phyloP scores from a whole-genome alignment of 2,329 filamentous ascomycete genomes.

The Purpureocillium lavendulum region DNA sequence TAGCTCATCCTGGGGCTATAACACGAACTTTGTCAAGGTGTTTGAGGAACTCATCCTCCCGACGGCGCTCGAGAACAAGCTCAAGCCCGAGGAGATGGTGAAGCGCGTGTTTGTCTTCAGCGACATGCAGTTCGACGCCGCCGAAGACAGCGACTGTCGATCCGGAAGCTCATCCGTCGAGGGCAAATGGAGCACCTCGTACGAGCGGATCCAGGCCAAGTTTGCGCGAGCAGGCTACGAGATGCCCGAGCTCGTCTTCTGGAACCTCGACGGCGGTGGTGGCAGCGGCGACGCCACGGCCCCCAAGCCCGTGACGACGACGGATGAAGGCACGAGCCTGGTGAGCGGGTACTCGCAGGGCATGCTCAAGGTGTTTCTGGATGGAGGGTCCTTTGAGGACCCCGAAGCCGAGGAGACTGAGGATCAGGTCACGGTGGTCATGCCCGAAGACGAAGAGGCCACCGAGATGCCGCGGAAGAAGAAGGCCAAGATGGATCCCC shows the following conservation, averaged over 20 bases:
- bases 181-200: constrained; percentile 33
- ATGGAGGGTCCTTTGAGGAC: constrained; percentile 36
- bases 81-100: constrained; percentile 49
- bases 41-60: constrained; percentile 47
- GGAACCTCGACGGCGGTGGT: constrained; percentile 38
- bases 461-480: constrained; percentile 23
- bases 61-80: constrained; percentile 38
- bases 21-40: constrained; percentile 45
- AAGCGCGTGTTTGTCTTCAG: constrained; percentile 53
- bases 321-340: constrained; percentile 35
- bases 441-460: constrained; percentile 16
- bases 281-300: constrained; percentile 19
- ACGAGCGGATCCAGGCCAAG: constrained; percentile 36
- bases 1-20: constrained; percentile 26
- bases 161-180: no score
- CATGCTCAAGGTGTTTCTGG: constrained; percentile 49
- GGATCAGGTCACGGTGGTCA: constrained; percentile 23
- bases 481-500: constrained; percentile 33
- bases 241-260: constrained; percentile 51
- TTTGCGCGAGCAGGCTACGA: constrained; percentile 44
- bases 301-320: constrained; percentile 40
- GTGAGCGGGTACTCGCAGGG: constrained; percentile 50
- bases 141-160: neutral
- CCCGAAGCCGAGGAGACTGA: constrained; percentile 24
- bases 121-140: constrained; percentile 52